Conservation (phyloP, 2,329 filamentous ascomycete genomes). For the Fusarium sublunatum region DNA sequence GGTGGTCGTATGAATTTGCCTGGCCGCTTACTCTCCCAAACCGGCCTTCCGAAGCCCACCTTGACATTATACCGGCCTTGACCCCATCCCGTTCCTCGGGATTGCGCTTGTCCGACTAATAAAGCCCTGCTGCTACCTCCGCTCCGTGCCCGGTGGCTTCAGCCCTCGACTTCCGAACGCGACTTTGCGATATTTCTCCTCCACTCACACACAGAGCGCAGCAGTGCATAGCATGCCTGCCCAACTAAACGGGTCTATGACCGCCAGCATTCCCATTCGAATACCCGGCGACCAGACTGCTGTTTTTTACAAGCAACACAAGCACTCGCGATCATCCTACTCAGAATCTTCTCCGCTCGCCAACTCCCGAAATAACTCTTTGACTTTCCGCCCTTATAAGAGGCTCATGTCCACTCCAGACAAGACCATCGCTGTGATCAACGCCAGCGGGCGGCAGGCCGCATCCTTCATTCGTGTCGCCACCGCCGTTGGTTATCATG, state of each 20-base stretch:
- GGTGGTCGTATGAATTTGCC: conserved; percentile 32
- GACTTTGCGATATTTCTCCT: conserved; percentile 37
- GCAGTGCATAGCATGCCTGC: conserved; percentile 53
- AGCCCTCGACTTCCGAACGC: conserved; percentile 29
- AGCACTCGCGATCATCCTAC: conserved; percentile 71
- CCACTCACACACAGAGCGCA: conserved; percentile 36
- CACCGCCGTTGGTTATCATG: conserved; percentile 90
- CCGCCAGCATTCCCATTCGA: conserved; percentile 54
- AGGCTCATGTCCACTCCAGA: conserved; percentile 68
- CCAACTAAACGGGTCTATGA: conserved; percentile 54
- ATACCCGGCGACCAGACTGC: conserved; percentile 52
- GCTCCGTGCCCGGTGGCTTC: conserved; percentile 38
- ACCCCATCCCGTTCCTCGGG: conserved; percentile 26
- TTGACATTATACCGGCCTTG: conserved; percentile 44
- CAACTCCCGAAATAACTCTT: conserved; percentile 67
- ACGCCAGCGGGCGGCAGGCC: conserved; percentile 94
- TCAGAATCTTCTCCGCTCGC: conserved; percentile 68
- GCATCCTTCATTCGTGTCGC: conserved; percentile 95
- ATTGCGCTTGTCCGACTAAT: conserved; percentile 32
- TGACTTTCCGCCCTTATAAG: conserved; percentile 70
- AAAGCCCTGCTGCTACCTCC: conserved; percentile 36
- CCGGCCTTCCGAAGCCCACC: conserved; percentile 38
- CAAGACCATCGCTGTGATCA: conserved; percentile 94
- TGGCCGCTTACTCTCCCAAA: conserved; percentile 40
- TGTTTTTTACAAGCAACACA: conserved; percentile 61